Conservation (phyloP, 129 eudicot species). For the Gnaphalium uliginosum region DNA sequence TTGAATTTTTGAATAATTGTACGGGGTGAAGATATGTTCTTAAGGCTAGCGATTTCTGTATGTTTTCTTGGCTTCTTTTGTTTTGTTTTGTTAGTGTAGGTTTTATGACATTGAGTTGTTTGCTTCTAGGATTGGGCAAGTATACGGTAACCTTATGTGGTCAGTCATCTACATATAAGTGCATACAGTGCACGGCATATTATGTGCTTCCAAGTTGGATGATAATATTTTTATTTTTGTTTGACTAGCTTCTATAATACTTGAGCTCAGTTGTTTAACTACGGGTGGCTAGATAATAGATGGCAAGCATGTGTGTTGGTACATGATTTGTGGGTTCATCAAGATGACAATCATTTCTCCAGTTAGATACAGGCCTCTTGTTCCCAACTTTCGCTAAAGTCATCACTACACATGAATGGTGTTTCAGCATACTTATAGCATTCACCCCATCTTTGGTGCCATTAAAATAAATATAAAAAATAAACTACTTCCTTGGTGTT, state of each 20-base stretch:
- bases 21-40: not conserved
- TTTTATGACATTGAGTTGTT: conserved; percentile 6
- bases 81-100: not conserved
- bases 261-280: not conserved
- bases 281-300: not conserved
- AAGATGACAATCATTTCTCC: not conserved
- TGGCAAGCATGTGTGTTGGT: conserved; percentile 12
- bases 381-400: not conserved
- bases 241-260: conserved; percentile 9
- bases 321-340: conserved; percentile 18
- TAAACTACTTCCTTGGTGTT: conserved; percentile 7
- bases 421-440: conserved; percentile 5
- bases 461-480: no score
- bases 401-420: not conserved
- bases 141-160: not conserved
- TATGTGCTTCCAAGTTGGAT: not conserved
- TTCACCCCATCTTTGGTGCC: not conserved
- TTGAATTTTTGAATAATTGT: not conserved
- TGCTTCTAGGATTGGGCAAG: conserved; percentile 11
- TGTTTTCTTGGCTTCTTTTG: not conserved
- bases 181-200: not conserved
- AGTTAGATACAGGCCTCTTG: conserved; percentile 7
- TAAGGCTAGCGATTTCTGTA: not conserved
- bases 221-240: not conserved
- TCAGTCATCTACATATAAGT: not conserved